These are phyloP conservation scores for Starmerella cellae DNA, from an alignment of 805 yeast species.

Conservation along the genomic window DNA sequence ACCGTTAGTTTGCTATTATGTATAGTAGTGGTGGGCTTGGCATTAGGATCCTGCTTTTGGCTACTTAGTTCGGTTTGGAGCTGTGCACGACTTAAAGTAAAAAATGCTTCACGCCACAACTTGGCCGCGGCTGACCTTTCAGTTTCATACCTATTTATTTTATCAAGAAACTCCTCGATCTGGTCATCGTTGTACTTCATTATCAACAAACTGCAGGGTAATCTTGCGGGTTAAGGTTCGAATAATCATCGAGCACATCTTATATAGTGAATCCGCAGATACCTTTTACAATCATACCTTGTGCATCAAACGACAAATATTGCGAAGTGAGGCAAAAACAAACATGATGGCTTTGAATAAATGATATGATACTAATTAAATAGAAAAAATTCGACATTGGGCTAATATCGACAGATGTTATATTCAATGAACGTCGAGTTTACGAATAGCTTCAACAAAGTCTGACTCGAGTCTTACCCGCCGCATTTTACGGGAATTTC, in stretches of 20 bases:
- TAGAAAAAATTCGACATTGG: no score
- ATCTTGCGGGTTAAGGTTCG: no score
- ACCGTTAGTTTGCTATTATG: constrained; percentile 8
- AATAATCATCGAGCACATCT: no score
- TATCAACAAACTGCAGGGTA: no score
- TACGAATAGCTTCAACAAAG: constrained; percentile 9
- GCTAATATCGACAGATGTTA: no score
- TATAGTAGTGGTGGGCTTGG: neutral
- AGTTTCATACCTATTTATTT: constrained; percentile 10
- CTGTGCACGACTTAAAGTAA: constrained; percentile 13
- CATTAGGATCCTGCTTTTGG: constrained; percentile 7
- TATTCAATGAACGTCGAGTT: constrained; percentile 3
- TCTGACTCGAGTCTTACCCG: constrained; percentile 14
- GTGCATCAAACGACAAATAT: no score
- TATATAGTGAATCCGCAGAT: no score
- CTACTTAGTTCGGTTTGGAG: constrained; percentile 1
- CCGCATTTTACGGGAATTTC: constrained; percentile 9
- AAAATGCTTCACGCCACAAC: constrained; percentile 16
- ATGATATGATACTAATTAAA: no score
- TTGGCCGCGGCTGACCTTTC: constrained; percentile 5
- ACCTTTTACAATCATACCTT: no score
- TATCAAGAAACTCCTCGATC: constrained; percentile 13
- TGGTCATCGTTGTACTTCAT: constrained; percentile 8
- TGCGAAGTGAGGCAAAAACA: no score
- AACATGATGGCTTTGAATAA: no score